phyloP scores from a whole-genome alignment of 2,329 filamentous ascomycete genomes.

The Sporothrix mexicana region DNA sequence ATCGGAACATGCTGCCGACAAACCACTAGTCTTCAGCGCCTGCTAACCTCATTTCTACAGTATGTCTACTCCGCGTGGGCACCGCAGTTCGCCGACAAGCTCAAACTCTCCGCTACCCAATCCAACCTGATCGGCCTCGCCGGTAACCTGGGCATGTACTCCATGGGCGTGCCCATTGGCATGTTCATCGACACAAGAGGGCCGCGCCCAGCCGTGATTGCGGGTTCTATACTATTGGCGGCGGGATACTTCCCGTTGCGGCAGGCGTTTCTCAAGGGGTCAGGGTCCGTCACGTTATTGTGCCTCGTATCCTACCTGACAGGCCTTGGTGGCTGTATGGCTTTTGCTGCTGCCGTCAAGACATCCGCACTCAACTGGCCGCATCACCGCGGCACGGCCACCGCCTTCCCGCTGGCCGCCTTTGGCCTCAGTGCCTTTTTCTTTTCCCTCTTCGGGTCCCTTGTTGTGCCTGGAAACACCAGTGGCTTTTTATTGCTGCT shows the following conservation, averaged over 20 bases:
- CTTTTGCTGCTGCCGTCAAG: conserved; percentile 90
- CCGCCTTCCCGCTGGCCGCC: conserved; percentile 88
- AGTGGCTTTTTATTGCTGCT: conserved; percentile 81
- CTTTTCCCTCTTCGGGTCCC: conserved; percentile 79
- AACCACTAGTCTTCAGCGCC: neutral
- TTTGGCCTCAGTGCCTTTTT: conserved; percentile 97
- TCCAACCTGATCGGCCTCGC: conserved; percentile 88
- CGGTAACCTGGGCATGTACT: conserved; percentile 94
- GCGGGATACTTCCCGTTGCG: conserved; percentile 87
- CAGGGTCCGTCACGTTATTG: conserved; percentile 64
- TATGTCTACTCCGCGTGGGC: conserved; percentile 99
- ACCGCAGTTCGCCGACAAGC: conserved; percentile 86
- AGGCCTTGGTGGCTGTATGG: conserved; percentile 86
- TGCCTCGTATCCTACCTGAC: conserved; percentile 87
- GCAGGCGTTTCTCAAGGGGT: conserved; percentile 73
- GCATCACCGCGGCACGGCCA: conserved; percentile 87
- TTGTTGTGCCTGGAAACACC: conserved; percentile 83
- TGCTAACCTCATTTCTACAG: conserved; percentile 52
- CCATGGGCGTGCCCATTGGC: conserved; percentile 84
- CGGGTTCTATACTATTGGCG: conserved; percentile 74
- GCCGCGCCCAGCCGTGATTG: conserved; percentile 76
- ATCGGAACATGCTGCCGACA: neutral
- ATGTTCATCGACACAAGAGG: conserved; percentile 84
- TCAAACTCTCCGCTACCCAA: conserved; percentile 89
- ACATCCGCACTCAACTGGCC: conserved; percentile 89